Percentiles rank a stretch among this genome's conserved stretches.
Conservation (phyloP, 83 land plant species). For the Picea abies region DNA sequence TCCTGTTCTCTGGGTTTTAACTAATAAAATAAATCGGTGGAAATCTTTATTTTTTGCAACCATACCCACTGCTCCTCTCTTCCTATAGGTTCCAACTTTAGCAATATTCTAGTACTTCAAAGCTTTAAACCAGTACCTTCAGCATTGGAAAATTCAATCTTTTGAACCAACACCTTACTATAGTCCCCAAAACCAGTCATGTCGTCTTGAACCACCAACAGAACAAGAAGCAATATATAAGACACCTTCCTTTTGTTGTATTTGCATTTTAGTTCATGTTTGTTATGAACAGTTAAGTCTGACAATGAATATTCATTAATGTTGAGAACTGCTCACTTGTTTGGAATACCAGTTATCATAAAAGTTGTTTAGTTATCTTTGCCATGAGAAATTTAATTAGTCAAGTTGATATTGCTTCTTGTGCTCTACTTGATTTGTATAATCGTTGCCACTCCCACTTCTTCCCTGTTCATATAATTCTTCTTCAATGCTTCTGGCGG, state of each 20-base stretch:
- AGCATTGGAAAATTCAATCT: too few species aligned
- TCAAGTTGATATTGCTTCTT: conserved; percentile 73
- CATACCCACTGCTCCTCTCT: too few species aligned
- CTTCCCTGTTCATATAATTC: conserved; percentile 31
- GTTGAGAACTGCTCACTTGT: conserved; percentile 38
- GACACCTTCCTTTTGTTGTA: not conserved
- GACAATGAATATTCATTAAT: too few species aligned
- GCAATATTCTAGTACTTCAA: too few species aligned
- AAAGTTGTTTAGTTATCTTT: conserved; percentile 64
- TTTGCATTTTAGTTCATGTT: not conserved
- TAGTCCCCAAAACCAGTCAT: not conserved
- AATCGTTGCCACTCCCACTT: not conserved
- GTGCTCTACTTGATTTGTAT: conserved; percentile 36
- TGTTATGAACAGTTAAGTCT: not conserved
- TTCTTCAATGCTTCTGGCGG: conserved; percentile 15
- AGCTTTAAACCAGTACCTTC: too few species aligned
- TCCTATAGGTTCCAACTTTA: too few species aligned
- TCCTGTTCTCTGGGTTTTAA: too few species aligned
- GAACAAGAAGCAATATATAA: not conserved
- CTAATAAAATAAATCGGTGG: too few species aligned
- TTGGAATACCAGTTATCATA: conserved; percentile 75
- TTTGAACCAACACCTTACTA: not conserved
- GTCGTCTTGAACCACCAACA: too few species aligned
- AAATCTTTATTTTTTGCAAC: too few species aligned
- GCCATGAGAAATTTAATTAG: conserved; percentile 51